Evolutionary conservation across 164 flowering plant genomes (phyloP).

Genomic region (Euptelea pleiosperma): DNA sequence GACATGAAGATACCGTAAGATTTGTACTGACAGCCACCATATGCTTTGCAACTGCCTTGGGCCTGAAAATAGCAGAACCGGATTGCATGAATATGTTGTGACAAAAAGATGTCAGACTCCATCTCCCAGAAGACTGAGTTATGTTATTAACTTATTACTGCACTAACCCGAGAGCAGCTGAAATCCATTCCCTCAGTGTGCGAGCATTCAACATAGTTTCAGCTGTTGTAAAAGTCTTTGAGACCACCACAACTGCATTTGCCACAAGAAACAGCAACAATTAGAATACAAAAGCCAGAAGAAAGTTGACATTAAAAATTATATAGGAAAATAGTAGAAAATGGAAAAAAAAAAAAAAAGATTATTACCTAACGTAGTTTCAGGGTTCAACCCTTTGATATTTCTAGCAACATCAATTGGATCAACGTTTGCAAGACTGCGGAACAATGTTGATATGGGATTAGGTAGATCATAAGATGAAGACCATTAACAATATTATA

Average conservation of each 20-base stretch:
- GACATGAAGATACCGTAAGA: slow-evolving; percentile 49
- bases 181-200: slow-evolving; percentile 93
- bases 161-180: slow-evolving; percentile 81
- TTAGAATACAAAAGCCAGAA: slow-evolving; percentile 6
- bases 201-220: slow-evolving; percentile 99
- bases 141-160: neutral
- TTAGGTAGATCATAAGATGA: slow-evolving; percentile 3
- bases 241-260: slow-evolving; percentile 88
- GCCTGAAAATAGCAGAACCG: slow-evolving; percentile 40
- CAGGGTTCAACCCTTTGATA: slow-evolving; percentile 82
- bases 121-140: neutral
- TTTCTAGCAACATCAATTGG: slow-evolving; percentile 87
- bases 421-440: slow-evolving; percentile 97
- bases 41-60: slow-evolving; percentile 92
- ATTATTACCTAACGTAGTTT: slow-evolving; percentile 81
- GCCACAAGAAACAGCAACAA: slow-evolving; percentile 14
- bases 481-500: neutral
- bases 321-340: neutral
- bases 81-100: neutral
- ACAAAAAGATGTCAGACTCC: neutral
- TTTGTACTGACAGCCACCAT: slow-evolving; percentile 99
- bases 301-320: neutral
- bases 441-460: slow-evolving; percentile 6
- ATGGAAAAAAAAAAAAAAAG: neutral
- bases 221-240: slow-evolving; percentile 98